These are phyloP conservation scores for Schizochytrium sp. DNA, from an alignment of 108 stramenopile genomes.

Conservation along the genomic window DNA sequence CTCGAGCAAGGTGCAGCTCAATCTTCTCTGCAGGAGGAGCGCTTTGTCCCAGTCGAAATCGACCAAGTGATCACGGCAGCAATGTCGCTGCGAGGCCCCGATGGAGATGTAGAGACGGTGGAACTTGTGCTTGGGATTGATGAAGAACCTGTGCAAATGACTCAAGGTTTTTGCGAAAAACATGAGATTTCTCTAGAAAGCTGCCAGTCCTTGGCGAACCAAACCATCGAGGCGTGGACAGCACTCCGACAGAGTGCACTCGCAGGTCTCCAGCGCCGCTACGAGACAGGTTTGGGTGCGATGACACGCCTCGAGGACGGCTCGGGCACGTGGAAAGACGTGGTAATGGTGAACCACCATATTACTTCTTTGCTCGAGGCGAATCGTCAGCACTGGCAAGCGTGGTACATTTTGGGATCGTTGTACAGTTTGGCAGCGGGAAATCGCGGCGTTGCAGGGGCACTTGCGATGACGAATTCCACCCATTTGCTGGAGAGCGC, in stretches of 20 bases:
- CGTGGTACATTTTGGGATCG: not conserved
- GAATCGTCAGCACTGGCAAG: not conserved
- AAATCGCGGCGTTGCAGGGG: not conserved
- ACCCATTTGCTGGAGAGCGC: not conserved
- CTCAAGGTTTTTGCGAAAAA: not conserved
- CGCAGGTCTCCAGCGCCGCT: not conserved
- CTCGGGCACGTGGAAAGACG: not conserved
- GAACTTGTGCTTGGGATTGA: not conserved
- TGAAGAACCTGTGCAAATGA: not conserved
- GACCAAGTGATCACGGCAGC: not conserved
- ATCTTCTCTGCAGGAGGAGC: no score
- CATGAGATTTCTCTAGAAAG: not conserved
- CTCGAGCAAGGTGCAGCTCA: no score
- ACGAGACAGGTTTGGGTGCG: not conserved
- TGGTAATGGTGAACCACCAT: not conserved
- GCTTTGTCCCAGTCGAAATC: not conserved
- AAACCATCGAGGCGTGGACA: not conserved
- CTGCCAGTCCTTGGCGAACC: not conserved
- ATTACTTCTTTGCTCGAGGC: not conserved
- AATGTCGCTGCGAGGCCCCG: not conserved
- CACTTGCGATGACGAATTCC: not conserved
- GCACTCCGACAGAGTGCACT: not conserved
- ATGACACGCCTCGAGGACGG: not conserved
- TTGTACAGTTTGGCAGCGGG: not conserved
- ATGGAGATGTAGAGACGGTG: not conserved